Conservation (phyloP, 768 basidiomycete species). For the Pleurotus tuber-regium region DNA sequence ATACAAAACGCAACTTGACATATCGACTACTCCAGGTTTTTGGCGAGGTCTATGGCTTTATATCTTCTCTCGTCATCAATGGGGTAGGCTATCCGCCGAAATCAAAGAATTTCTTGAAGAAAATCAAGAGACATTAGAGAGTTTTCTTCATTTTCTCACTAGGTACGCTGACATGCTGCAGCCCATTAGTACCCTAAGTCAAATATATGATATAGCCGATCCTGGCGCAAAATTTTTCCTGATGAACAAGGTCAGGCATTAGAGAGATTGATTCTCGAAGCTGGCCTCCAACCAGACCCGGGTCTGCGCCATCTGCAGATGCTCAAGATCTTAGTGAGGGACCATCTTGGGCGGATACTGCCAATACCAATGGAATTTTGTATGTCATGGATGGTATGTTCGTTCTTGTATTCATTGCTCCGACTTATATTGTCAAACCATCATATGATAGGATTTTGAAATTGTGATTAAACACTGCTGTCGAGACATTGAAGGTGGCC, state of each 20-base stretch:
- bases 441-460: no score
- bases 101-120: not conserved
- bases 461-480: no score
- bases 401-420: no score
- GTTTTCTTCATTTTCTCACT: no score
- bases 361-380: constrained; percentile 1
- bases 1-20: not conserved
- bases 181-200: no score
- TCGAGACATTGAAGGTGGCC: not conserved
- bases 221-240: not conserved
- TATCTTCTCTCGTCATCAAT: not conserved
- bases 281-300: not conserved
- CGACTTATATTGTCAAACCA: no score
- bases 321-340: not conserved
- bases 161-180: no score
- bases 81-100: not conserved
- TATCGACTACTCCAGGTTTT: not conserved
- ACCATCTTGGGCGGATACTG: not conserved
- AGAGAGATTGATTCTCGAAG: not conserved
- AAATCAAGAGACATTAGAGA: no score
- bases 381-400: not conserved
- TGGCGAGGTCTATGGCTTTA: not conserved
- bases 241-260: not conserved
- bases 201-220: not conserved
- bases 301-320: not conserved